Evolutionary conservation across 805 yeast species (phyloP).

Genomic region (Candida lessepsii): DNA sequence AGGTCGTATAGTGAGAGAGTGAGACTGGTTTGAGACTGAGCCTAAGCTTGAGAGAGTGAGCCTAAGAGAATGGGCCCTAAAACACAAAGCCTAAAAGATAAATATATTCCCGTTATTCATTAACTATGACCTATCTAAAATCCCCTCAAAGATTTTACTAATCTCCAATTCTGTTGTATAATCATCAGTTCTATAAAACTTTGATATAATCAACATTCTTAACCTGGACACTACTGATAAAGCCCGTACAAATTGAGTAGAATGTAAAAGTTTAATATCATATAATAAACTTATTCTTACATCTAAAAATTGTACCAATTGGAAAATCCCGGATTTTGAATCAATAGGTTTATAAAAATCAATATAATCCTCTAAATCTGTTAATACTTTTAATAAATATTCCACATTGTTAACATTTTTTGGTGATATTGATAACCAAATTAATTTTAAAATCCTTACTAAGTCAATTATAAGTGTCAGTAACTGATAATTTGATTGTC

Average conservation of each 20-base stretch:
- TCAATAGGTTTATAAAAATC: slow-evolving; percentile 21
- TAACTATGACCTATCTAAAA: slow-evolving; percentile 28
- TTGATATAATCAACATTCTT: slow-evolving; percentile 28
- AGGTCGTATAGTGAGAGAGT: slow-evolving; percentile 1
- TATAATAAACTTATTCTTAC: slow-evolving; percentile 10
- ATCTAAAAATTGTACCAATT: slow-evolving; percentile 13
- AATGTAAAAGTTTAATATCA: slow-evolving; percentile 17
- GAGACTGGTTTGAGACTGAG: no score
- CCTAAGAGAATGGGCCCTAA: no score
- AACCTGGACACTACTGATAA: slow-evolving; percentile 32
- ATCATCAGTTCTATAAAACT: slow-evolving; percentile 18
- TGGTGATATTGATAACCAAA: slow-evolving; percentile 33
- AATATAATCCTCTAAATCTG: slow-evolving; percentile 41
- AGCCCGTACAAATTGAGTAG: slow-evolving; percentile 34
- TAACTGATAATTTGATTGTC: slow-evolving; percentile 24
- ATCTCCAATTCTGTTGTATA: slow-evolving; percentile 33
- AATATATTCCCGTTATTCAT: background rate
- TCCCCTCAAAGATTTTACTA: slow-evolving; percentile 39
- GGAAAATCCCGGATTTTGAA: slow-evolving; percentile 6
- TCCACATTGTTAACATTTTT: slow-evolving; percentile 33
- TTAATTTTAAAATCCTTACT: slow-evolving; percentile 23
- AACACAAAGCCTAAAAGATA: no score
- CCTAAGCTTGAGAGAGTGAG: no score
- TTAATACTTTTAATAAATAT: slow-evolving; percentile 33
- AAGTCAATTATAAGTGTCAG: slow-evolving; percentile 27